Percentiles rank a stretch among this genome's conserved stretches.
Evolutionary conservation across 192 early-diverging fungal species (phyloP).

Genomic region (Dissophora ornata): DNA sequence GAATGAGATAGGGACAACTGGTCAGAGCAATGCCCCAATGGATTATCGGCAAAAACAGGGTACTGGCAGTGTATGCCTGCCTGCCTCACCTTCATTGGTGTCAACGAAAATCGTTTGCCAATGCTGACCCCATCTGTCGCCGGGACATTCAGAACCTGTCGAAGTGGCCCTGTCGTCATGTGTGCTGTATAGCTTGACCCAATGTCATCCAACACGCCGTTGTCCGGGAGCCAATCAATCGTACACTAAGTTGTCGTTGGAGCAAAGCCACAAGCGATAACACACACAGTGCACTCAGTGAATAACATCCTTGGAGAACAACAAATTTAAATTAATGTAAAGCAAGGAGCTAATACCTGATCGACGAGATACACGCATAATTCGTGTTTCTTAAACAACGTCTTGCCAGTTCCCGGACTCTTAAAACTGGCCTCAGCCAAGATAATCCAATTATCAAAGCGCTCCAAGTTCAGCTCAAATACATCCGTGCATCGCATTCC

Average conservation of each 20-base stretch:
- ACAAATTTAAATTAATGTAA: no score
- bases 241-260: slow-evolving; percentile 10
- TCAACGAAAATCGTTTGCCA: slow-evolving; percentile 15
- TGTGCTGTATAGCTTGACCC: not conserved
- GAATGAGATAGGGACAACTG: no score
- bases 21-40: no score
- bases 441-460: slow-evolving; percentile 37
- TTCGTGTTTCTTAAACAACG: slow-evolving; percentile 44
- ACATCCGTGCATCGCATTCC: slow-evolving; percentile 20
- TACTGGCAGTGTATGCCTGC: no score
- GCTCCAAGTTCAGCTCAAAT: slow-evolving; percentile 27
- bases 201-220: not conserved
- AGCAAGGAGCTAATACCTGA: slow-evolving; percentile 24
- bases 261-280: no score
- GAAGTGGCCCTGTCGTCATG: slow-evolving; percentile 22
- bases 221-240: slow-evolving; percentile 10
- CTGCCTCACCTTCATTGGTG: slow-evolving; percentile 6
- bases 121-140: slow-evolving; percentile 26
- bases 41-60: no score
- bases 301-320: no score
- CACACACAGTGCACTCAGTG: no score
- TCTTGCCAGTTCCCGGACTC: slow-evolving; percentile 56
- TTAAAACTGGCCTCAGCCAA: slow-evolving; percentile 21
- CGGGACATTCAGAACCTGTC: slow-evolving; percentile 27
- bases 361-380: slow-evolving; percentile 59